Evolutionary conservation across 352 stramenopile genomes (phyloP).

Genomic region (Phytopythium litorale): DNA sequence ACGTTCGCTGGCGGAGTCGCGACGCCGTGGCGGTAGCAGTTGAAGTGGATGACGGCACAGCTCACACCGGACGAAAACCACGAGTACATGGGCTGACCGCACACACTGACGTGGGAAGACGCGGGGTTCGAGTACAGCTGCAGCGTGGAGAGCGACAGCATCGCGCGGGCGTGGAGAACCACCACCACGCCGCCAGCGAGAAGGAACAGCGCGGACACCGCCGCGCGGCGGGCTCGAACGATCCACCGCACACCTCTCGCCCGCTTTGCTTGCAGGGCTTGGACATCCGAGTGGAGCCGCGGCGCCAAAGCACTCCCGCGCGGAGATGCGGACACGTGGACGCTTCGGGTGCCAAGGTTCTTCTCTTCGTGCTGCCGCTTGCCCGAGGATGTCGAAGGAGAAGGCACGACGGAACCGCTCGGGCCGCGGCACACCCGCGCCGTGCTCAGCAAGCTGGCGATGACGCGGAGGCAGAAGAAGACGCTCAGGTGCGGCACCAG

Average conservation of each 20-base stretch:
- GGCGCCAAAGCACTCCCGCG: neutral
- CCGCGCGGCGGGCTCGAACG: neutral
- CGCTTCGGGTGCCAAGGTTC: neutral
- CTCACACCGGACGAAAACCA: slow-evolving; percentile 35
- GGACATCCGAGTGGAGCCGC: neutral
- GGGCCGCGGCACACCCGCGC: neutral
- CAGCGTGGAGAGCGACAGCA: neutral
- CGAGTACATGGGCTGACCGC: slow-evolving; percentile 23
- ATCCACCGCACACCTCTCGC: neutral
- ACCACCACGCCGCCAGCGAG: neutral
- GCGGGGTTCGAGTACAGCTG: neutral
- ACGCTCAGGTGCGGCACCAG: slow-evolving; percentile 33
- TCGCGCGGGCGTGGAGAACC: neutral
- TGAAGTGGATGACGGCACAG: slow-evolving; percentile 32
- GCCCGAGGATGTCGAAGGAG: neutral
- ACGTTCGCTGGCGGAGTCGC: neutral
- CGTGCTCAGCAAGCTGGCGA: slow-evolving; percentile 14
- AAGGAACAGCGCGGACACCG: neutral
- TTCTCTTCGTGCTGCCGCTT: neutral
- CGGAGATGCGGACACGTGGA: neutral
- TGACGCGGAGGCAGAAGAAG: slow-evolving; percentile 22
- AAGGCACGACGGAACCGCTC: neutral
- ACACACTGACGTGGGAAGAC: slow-evolving; percentile 9
- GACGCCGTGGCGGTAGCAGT: slow-evolving; percentile 25
- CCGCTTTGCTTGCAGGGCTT: neutral